Base-by-base conservation (phyloP, 2,329 filamentous ascomycete genomes). In the Aspergillus carbonarius region DNA sequence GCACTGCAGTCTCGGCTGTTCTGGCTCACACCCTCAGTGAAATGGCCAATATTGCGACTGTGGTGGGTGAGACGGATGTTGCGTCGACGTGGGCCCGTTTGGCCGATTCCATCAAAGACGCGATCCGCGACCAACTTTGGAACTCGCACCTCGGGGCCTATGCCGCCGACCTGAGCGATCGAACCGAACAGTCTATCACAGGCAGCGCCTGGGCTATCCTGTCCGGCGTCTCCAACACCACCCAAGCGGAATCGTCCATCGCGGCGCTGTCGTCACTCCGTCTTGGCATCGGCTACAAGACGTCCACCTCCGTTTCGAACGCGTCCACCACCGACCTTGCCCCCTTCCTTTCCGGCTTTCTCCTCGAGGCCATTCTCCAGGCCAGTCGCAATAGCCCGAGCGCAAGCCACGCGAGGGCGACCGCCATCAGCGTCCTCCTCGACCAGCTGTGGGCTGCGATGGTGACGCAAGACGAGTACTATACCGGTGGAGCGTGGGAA, bases 321-420 rank as follows among this genome's bases (percentile, higher is more conserved):
- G 51, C 62, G 15, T 53, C 64, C 1, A 58, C 62, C 10, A 68
- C 63, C 1, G 57, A 66, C 1, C 74, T 80, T 34, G 80, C 78
- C 3, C 79, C 81, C 10, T 81, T 81, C 63, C 81, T 77, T 23
- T 77, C 72, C 12, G 77, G 78, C 1, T 80, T 81, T 60, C 66
- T 81, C 2, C 71, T 81, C 4, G 65, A 73, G 40, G 72, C 76
- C 0, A 63, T 80, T 0, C 69, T 77, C 50, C 40, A 54, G 25
- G 39, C 34, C 12, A 54, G 56, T 46, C 50, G 35, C 32, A 23
- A 46, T 9, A 42, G 32, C 18, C 12, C 35, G 8, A 27, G 15
- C 6, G 53, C 64, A 23, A 67, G 68, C 0, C 68, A 66, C 50
- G 65, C 61, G 13, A 70, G 63, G 4, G 62, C 66, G 3, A 58